These are phyloP conservation scores for Naegleria gruberi DNA, from an alignment of 208 protist genomes.

Conservation along the genomic window DNA sequence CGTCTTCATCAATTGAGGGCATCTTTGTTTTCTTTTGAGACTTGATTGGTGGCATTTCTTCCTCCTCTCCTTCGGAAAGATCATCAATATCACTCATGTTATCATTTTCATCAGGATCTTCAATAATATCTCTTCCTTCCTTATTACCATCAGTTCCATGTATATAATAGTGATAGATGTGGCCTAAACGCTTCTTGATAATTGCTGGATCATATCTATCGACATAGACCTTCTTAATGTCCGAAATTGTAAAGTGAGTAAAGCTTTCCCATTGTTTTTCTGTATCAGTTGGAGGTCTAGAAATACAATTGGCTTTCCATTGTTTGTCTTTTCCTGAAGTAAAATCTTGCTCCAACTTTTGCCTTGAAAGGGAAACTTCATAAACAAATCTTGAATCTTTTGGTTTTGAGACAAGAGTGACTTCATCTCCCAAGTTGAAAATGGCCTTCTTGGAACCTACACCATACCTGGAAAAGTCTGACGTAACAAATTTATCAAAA, in stretches of 20 bases:
- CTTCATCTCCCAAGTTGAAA: conserved; percentile 28
- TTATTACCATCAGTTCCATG: conserved; percentile 26
- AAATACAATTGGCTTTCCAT: conserved; percentile 25
- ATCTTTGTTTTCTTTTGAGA: neutral
- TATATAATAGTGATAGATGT: conserved; percentile 38
- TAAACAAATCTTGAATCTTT: conserved; percentile 23
- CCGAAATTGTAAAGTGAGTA: conserved; percentile 27
- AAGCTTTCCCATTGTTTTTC: conserved; percentile 16
- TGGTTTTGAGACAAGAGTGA: conserved; percentile 18
- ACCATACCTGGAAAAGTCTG: conserved; percentile 34
- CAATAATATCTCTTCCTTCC: neutral
- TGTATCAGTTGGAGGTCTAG: neutral
- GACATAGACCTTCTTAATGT: conserved; percentile 10
- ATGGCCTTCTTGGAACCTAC: conserved; percentile 34
- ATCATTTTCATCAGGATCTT: neutral
- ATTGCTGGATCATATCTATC: neutral
- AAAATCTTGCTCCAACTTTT: neutral
- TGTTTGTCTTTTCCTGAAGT: neutral
- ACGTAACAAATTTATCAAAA: conserved; percentile 22
- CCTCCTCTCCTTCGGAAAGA: conserved; percentile 19
- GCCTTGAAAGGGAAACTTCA: conserved; percentile 18
- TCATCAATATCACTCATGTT: neutral
- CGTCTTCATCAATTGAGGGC: neutral
- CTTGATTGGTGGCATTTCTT: neutral
- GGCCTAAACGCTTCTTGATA: neutral